Percentiles rank a stretch among this genome's conserved stretches.
phyloP scores from a whole-genome alignment of 2,329 filamentous ascomycete species.

The Dothidotthia symphoricarpi region DNA sequence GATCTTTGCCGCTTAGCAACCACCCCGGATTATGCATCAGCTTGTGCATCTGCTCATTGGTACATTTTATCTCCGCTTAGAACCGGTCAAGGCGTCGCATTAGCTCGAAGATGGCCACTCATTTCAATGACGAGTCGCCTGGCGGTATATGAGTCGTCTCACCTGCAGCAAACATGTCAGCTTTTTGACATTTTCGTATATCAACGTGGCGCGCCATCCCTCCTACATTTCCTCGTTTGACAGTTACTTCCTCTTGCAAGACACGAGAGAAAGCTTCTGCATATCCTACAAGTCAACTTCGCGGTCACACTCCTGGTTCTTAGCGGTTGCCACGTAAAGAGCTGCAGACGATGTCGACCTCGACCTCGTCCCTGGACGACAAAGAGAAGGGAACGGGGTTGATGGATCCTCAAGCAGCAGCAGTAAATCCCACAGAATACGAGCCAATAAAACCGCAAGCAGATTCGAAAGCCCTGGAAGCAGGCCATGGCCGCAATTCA shows the following conservation, averaged over 20 bases:
- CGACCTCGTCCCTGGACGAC: conserved; percentile 23
- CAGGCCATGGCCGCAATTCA: conserved; percentile 16
- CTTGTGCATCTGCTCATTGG: not conserved
- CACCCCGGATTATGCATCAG: not conserved
- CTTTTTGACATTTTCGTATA: too few species aligned
- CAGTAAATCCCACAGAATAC: conserved; percentile 35
- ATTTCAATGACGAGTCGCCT: too few species aligned
- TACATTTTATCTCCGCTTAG: not conserved
- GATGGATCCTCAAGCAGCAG: conserved; percentile 37
- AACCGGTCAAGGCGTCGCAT: not conserved
- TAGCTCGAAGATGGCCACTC: not conserved
- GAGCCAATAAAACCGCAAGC: conserved; percentile 43
- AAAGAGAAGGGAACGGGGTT: conserved; percentile 42
- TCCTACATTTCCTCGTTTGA: too few species aligned
- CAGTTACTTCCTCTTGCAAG: too few species aligned
- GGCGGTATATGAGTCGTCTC: too few species aligned
- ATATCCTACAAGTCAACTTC: too few species aligned
- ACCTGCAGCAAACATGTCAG: too few species aligned
- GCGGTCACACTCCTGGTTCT: too few species aligned
- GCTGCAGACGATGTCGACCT: conserved; percentile 18
- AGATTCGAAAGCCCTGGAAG: conserved; percentile 37
- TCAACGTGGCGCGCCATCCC: too few species aligned
- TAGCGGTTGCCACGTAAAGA: conserved; percentile 1
- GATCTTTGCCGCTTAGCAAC: not conserved
- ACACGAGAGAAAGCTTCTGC: too few species aligned